Conservation (phyloP, 306 rosid species). For the Datisca glomerata region DNA sequence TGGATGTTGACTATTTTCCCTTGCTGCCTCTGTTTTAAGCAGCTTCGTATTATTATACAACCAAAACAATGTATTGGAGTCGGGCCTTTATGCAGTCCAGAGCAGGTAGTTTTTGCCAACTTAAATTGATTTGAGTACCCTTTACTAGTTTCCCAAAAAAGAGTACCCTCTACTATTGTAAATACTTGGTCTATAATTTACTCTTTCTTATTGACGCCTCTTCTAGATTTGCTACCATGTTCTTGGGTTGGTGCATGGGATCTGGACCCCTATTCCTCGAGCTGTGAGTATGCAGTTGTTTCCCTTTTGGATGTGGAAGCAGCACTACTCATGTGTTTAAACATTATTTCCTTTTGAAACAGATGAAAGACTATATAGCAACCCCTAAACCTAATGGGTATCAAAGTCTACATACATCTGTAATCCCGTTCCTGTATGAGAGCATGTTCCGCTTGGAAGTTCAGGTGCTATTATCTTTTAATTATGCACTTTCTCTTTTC, state of each 20-base stretch:
- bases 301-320: slow-evolving; percentile 18
- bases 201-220: slow-evolving; percentile 19
- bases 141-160: slow-evolving; percentile 10
- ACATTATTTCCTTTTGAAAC: slow-evolving; percentile 9
- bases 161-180: not conserved
- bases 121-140: slow-evolving; percentile 7
- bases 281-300: slow-evolving; percentile 49
- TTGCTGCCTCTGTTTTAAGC: slow-evolving; percentile 26
- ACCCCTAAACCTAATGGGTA: slow-evolving; percentile 98
- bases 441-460: slow-evolving; percentile 92
- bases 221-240: slow-evolving; percentile 95
- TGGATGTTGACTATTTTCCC: slow-evolving; percentile 16
- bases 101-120: slow-evolving; percentile 46
- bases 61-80: slow-evolving; percentile 70
- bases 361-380: slow-evolving; percentile 97
- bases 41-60: slow-evolving; percentile 87
- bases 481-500: slow-evolving; percentile 11
- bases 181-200: slow-evolving; percentile 2
- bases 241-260: slow-evolving; percentile 85
- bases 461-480: slow-evolving; percentile 46
- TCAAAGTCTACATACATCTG: slow-evolving; percentile 92
- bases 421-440: slow-evolving; percentile 92
- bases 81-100: slow-evolving; percentile 85
- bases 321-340: not conserved
- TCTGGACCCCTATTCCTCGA: slow-evolving; percentile 99